A percentile compares a stretch with the other conserved stretches of the same genome.
Conservation (phyloP, 2,329 filamentous ascomycete genomes). For the Colletotrichum sp. region DNA sequence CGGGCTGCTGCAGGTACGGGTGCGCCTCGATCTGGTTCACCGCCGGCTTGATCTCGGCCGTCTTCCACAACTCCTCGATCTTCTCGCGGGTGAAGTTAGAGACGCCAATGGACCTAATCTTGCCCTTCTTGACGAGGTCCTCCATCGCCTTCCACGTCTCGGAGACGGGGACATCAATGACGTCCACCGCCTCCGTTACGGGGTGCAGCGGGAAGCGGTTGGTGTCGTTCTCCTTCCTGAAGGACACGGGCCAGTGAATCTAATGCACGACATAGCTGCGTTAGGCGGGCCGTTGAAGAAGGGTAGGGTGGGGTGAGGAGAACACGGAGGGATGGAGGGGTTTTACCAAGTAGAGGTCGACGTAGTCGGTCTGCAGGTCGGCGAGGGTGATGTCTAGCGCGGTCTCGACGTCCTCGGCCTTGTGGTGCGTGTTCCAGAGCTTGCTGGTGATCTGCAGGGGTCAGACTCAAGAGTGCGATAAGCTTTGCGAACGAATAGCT, state of each 20-base stretch:
- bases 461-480: too few species aligned
- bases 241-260: constrained; percentile 57
- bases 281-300: background rate
- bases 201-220: constrained; percentile 44
- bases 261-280: background rate
- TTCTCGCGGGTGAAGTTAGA: constrained; percentile 62
- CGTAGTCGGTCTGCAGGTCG: constrained; percentile 34
- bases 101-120: constrained; percentile 62
- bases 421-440: constrained; percentile 38
- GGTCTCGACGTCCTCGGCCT: constrained; percentile 29
- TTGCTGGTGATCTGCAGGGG: constrained; percentile 27
- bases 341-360: constrained; percentile 34
- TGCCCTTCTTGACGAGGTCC: constrained; percentile 56
- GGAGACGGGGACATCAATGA: constrained; percentile 43
- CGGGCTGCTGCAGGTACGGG: constrained; percentile 50
- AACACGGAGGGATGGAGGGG: background rate
- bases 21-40: constrained; percentile 59
- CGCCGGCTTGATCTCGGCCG: constrained; percentile 50
- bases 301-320: background rate
- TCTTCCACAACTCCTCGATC: constrained; percentile 55
- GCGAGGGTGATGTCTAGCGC: constrained; percentile 32
- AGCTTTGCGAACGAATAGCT: background rate
- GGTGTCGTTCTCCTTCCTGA: constrained; percentile 47
- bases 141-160: constrained; percentile 70
- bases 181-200: constrained; percentile 49